phyloP scores from a whole-genome alignment of 768 basidiomycete species.

The Trametes cinnabarina region DNA sequence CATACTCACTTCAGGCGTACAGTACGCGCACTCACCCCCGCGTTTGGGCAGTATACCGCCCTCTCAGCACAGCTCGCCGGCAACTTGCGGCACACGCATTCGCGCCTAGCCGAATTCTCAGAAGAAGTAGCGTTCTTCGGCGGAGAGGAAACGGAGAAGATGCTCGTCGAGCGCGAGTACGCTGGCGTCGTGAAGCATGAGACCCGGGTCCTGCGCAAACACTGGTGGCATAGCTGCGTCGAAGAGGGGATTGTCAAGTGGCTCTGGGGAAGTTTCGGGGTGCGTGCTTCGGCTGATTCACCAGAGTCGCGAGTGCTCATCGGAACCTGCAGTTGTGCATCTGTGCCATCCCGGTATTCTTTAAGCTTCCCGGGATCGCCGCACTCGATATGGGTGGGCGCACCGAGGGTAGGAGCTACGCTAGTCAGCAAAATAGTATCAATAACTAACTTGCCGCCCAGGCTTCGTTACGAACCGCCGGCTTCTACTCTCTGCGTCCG shows the following conservation, averaged over 20 bases:
- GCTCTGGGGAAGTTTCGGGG: slow-evolving; percentile 94
- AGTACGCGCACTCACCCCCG: slow-evolving; percentile 89
- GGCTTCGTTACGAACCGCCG: slow-evolving; percentile 97
- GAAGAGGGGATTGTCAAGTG: slow-evolving; percentile 97
- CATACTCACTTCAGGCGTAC: background rate
- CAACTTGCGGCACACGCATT: slow-evolving; percentile 87
- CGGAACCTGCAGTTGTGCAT: slow-evolving; percentile 57
- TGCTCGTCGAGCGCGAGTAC: slow-evolving; percentile 87
- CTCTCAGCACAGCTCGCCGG: slow-evolving; percentile 87
- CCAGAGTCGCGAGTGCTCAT: background rate
- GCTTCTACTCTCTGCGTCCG: slow-evolving; percentile 82
- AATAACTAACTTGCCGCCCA: slow-evolving; percentile 32
- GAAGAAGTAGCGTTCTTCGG: slow-evolving; percentile 89
- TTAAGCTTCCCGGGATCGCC: slow-evolving; percentile 72
- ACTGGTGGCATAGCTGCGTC: slow-evolving; percentile 87
- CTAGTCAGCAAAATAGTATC: too few species aligned
- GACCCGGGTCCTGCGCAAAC: slow-evolving; percentile 69
- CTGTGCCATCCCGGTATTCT: slow-evolving; percentile 93
- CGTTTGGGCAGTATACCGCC: slow-evolving; percentile 89
- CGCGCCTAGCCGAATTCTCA: slow-evolving; percentile 82
- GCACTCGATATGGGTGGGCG: slow-evolving; percentile 75
- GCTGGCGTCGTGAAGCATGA: slow-evolving; percentile 83
- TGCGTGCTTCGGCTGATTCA: slow-evolving; percentile 37
- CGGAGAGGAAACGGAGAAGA: slow-evolving; percentile 88
- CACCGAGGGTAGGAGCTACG: slow-evolving; percentile 67